Evolutionary conservation across 345 rosid genomes (phyloP), one percentile per base, ranked within the genome.

Genomic region (Salix viminalis): DNA sequence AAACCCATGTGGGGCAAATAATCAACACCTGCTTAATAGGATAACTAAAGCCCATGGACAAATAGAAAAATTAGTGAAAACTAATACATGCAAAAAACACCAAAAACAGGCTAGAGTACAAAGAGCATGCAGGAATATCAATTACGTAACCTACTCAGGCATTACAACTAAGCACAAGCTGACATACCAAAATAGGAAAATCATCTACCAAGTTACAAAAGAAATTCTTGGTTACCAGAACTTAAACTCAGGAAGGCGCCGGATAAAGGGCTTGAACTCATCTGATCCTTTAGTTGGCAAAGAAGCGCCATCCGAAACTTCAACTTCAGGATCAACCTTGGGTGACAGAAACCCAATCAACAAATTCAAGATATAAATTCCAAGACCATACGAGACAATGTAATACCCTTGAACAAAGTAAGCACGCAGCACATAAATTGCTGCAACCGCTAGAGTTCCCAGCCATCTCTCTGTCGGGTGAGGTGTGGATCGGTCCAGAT

Each of bases 241-340:
- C 74, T 87, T 91, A 66, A 91, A 91, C 83, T 91, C 97, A 19
- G 97, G 97, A 68, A 90, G 93, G n/a, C 95, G 90, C 78, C 93
- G 92, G 79, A 88, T 61, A 76, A 91, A 91, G 32, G 97, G 97
- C 86, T 83, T 90, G 79, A 87, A 91, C 68, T 93, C 91, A 83
- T 89, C 88, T 8, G 90, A 85, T 15, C 77, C 88, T 71, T 72
- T 82, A 16, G 80, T 82, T 6, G 90, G 87, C 84, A 84, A 82
- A 4, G 90, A 83, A 69, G 86, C 85, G 36, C 84, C 87, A 79
- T 88, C 91, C 52, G 84, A 66, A 72, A 84, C 86, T 77, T 91
- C 94, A 67, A 91, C 82, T 81, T 91, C 93, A 1, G 91, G 97
- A 78, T 93, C 97, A 77, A 90, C 92, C 75, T 85, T 86, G 6